Conservation (phyloP, 768 basidiomycete genomes). For the Leccinum aurantiacum region DNA sequence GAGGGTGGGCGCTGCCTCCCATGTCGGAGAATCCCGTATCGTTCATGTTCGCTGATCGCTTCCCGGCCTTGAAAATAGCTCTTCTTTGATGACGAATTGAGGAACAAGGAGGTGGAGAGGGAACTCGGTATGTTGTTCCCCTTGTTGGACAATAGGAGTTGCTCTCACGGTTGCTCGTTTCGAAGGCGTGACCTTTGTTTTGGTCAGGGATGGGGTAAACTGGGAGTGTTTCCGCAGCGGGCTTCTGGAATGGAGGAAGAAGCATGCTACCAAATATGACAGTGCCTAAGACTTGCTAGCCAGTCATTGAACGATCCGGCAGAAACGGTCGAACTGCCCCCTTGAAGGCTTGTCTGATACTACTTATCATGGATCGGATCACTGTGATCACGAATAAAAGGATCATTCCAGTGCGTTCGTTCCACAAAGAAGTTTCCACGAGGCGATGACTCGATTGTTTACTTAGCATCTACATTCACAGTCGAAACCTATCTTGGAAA, state of each 20-base stretch:
- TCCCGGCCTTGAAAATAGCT: conserved; percentile 36
- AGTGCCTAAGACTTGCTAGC: conserved; percentile 8
- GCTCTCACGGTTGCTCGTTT: not conserved
- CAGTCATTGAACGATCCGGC: not conserved
- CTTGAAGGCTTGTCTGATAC: not conserved
- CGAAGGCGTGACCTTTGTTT: conserved; percentile 77
- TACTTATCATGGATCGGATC: not conserved
- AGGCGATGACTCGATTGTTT: not conserved
- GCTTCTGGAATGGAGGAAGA: conserved; percentile 64
- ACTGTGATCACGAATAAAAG: not conserved
- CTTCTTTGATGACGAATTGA: conserved; percentile 71
- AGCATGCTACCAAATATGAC: conserved; percentile 30
- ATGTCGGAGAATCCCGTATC: not conserved
- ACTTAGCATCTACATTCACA: not conserved
- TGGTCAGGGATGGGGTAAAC: conserved; percentile 65
- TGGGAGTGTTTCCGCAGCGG: conserved; percentile 68
- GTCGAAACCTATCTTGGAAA: conserved; percentile 11
- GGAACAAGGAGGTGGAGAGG: conserved; percentile 52
- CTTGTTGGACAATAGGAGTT: not conserved
- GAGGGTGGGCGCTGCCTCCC: conserved; percentile 6
- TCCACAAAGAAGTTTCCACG: not conserved
- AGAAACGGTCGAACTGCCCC: not conserved
- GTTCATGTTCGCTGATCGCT: not conserved
- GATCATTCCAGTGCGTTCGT: conserved; percentile 9
- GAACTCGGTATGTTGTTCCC: conserved; percentile 42